Conservation (phyloP, 768 basidiomycete species). For the Pilatotrama ljubarskyi region DNA sequence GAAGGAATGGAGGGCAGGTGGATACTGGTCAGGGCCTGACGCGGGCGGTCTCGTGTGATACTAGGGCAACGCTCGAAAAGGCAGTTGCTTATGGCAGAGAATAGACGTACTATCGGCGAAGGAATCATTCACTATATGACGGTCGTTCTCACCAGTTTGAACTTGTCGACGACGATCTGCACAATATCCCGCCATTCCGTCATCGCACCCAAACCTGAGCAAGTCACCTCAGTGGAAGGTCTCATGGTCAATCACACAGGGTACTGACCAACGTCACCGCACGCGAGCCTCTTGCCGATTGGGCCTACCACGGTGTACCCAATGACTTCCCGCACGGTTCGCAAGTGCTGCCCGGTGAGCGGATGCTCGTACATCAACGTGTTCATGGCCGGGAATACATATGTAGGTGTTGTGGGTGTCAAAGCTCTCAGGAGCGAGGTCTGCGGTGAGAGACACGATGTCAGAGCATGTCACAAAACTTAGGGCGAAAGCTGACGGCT, state of each 20-base stretch:
- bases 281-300: slow-evolving; percentile 84
- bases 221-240: neutral
- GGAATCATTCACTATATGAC: neutral
- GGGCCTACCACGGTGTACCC: slow-evolving; percentile 84
- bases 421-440: slow-evolving; percentile 84
- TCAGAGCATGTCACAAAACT: neutral
- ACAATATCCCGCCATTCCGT: slow-evolving; percentile 94
- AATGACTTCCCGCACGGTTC: slow-evolving; percentile 70
- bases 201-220: slow-evolving; percentile 88
- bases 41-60: neutral
- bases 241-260: slow-evolving; percentile 27
- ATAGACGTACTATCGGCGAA: no score
- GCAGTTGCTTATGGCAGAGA: no score
- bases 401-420: slow-evolving; percentile 81
- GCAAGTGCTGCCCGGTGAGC: slow-evolving; percentile 82
- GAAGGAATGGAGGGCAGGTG: slow-evolving; percentile 57
- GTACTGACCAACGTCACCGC: slow-evolving; percentile 79
- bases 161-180: slow-evolving; percentile 61
- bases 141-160: slow-evolving; percentile 29
- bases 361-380: slow-evolving; percentile 97
- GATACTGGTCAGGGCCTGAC: slow-evolving; percentile 51
- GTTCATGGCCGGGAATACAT: slow-evolving; percentile 97
- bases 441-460: slow-evolving; percentile 34
- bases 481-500: slow-evolving; percentile 45
- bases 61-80: no score